Percentiles rank a stretch among this genome's conserved stretches.
Conservation (phyloP, 257 asterid genomes). For the Gentiana macrophylla region DNA sequence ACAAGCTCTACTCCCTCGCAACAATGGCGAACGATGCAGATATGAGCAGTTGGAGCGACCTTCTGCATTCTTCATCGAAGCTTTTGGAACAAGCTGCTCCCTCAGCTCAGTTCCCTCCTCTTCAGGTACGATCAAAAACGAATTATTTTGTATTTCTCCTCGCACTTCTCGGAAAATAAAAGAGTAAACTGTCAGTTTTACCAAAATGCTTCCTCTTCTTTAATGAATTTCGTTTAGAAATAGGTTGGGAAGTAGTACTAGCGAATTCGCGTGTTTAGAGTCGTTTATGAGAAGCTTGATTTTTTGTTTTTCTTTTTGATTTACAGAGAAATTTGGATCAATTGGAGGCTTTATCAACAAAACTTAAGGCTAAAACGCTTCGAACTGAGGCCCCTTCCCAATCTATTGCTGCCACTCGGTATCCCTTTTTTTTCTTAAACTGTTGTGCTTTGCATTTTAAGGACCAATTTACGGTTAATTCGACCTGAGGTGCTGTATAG, state of each 20-base stretch:
- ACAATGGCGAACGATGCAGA: constrained; percentile 72
- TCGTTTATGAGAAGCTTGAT: neutral
- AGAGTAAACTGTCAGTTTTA: no score
- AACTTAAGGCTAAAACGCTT: constrained; percentile 77
- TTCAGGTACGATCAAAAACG: constrained; percentile 43
- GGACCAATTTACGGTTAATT: neutral
- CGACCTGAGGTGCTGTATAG: neutral
- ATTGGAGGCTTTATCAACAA: constrained; percentile 87
- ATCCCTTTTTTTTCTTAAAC: neutral
- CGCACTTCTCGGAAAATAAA: no score
- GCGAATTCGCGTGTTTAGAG: neutral
- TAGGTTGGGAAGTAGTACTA: no score
- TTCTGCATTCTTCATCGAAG: constrained; percentile 93
- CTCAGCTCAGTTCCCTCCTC: constrained; percentile 93
- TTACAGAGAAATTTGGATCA: constrained; percentile 91
- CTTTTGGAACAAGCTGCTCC: constrained; percentile 99
- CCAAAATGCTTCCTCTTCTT: no score
- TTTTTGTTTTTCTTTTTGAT: neutral
- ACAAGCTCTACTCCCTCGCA: neutral
- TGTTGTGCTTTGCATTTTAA: neutral
- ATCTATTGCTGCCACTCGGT: constrained; percentile 96
- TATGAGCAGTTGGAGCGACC: constrained; percentile 90
- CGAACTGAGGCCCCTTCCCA: constrained; percentile 95
- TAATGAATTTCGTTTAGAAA: no score
- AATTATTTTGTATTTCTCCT: neutral